phyloP scores from a whole-genome alignment of 257 asterid genomes.

The Plantago elongata region DNA sequence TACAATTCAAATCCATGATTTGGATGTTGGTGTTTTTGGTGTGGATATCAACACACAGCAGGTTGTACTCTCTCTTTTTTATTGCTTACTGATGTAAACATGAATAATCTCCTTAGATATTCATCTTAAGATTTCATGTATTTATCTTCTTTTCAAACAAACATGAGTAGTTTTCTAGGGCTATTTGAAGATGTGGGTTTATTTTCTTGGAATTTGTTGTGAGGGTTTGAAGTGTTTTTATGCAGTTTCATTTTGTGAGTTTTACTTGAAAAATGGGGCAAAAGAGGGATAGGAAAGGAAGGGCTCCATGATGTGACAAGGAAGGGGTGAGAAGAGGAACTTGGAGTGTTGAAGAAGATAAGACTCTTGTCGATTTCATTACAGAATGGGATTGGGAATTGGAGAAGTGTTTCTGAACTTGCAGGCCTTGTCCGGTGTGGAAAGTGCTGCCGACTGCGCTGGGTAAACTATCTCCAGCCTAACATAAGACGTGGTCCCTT shows the following conservation, averaged over 20 bases:
- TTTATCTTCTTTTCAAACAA: no score
- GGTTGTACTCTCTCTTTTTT: conserved; percentile 30
- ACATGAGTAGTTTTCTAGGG: no score
- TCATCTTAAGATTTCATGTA: no score
- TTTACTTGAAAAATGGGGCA: no score
- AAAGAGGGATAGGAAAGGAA: not conserved
- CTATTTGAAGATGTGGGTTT: no score
- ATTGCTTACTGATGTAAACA: no score
- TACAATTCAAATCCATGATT: conserved; percentile 98
- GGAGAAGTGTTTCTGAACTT: conserved; percentile 64
- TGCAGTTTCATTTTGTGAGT: no score
- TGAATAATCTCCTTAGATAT: no score
- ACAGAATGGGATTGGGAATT: conserved; percentile 50
- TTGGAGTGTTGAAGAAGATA: conserved; percentile 73
- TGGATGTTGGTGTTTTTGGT: conserved; percentile 98
- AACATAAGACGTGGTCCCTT: conserved; percentile 61
- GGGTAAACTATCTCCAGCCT: conserved; percentile 75
- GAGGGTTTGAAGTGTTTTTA: no score
- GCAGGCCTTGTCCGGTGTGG: conserved; percentile 77
- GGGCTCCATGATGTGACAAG: conserved; percentile 47
- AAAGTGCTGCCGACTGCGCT: conserved; percentile 82
- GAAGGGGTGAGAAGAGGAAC: conserved; percentile 55
- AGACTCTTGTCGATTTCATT: conserved; percentile 55
- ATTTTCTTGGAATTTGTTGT: no score
- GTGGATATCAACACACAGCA: conserved; percentile 96